Percentiles rank a stretch among this genome's conserved stretches.
Conservation (phyloP, 2,329 filamentous ascomycete species). For the Pseudogymnoascus sp. region DNA sequence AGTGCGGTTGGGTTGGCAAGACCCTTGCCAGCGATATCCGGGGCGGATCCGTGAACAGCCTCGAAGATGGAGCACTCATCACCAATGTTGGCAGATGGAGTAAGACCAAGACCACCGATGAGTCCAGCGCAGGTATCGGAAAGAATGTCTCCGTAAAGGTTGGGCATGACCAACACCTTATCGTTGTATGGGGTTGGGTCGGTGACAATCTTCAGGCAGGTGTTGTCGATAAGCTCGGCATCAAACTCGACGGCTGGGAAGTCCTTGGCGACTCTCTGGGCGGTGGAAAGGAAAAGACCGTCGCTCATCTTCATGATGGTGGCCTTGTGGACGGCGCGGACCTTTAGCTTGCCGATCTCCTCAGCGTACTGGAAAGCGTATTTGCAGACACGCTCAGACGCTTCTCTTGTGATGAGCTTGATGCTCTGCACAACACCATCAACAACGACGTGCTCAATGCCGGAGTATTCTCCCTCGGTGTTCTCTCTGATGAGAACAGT, state of each 20-base stretch:
- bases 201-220: conserved; percentile 97
- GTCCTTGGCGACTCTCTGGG: conserved; percentile 81
- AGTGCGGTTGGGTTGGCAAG: conserved; percentile 97
- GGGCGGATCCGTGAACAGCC: conserved; percentile 94
- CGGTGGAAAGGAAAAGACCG: conserved; percentile 91
- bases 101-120: conserved; percentile 94
- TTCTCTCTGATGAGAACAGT: conserved; percentile 98
- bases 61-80: conserved; percentile 99
- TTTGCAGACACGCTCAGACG: conserved; percentile 89
- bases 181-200: conserved; percentile 97
- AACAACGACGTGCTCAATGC: conserved; percentile 96
- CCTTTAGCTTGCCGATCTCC: conserved; percentile 90
- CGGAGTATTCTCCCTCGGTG: conserved; percentile 99
- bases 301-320: conserved; percentile 99
- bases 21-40: conserved; percentile 91
- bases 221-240: conserved; percentile 97
- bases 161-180: conserved; percentile 97
- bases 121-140: conserved; percentile 99
- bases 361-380: conserved; percentile 98
- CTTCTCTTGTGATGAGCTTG: conserved; percentile 96
- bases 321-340: conserved; percentile 97
- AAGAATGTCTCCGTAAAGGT: conserved; percentile 98
- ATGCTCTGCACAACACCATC: conserved; percentile 98
- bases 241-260: conserved; percentile 96
- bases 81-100: conserved; percentile 96